Conservation (phyloP, 1,284 basidiomycete species). For the Apiotrichum porosum region DNA sequence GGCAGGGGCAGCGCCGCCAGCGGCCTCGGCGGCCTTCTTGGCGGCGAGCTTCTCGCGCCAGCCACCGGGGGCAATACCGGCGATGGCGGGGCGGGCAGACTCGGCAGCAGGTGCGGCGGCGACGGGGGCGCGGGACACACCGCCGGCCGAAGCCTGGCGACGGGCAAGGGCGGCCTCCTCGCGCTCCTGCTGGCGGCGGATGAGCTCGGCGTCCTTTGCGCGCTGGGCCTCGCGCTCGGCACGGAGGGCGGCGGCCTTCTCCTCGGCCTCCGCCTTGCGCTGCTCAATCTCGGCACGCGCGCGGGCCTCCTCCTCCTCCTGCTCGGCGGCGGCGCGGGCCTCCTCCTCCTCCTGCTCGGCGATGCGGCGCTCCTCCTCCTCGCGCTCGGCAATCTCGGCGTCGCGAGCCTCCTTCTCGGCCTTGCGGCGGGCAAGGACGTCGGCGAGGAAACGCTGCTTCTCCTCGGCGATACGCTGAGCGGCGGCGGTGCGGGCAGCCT, state of each 20-base stretch:
- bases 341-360: conserved; percentile 54
- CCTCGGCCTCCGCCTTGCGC: conserved; percentile 52
- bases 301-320: conserved; percentile 34
- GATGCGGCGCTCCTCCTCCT: conserved; percentile 55
- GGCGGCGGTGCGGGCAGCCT: conserved; percentile 60
- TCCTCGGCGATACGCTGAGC: conserved; percentile 74
- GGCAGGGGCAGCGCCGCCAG: conserved; percentile 19
- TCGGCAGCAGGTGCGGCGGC: conserved; percentile 22
- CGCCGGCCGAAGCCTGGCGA: conserved; percentile 30
- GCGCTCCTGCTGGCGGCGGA: conserved; percentile 61
- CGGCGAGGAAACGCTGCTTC: conserved; percentile 66
- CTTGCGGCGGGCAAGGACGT: conserved; percentile 50
- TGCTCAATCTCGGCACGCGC: conserved; percentile 46
- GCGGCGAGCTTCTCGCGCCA: conserved; percentile 37
- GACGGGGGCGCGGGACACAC: conserved; percentile 15
- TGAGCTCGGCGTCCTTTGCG: conserved; percentile 57
- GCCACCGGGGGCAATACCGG: conserved; percentile 24
- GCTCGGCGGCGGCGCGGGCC: conserved; percentile 25
- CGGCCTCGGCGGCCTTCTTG: conserved; percentile 16
- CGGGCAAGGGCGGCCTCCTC: conserved; percentile 74
- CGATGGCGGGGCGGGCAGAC: conserved; percentile 31
- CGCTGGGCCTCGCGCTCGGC: conserved; percentile 62
- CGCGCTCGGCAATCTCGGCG: conserved; percentile 53
- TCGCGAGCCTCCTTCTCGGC: conserved; percentile 60
- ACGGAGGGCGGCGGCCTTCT: conserved; percentile 21